phyloP scores from a whole-genome alignment of 2,329 filamentous ascomycete genomes.

The Colletotrichum viniferum region DNA sequence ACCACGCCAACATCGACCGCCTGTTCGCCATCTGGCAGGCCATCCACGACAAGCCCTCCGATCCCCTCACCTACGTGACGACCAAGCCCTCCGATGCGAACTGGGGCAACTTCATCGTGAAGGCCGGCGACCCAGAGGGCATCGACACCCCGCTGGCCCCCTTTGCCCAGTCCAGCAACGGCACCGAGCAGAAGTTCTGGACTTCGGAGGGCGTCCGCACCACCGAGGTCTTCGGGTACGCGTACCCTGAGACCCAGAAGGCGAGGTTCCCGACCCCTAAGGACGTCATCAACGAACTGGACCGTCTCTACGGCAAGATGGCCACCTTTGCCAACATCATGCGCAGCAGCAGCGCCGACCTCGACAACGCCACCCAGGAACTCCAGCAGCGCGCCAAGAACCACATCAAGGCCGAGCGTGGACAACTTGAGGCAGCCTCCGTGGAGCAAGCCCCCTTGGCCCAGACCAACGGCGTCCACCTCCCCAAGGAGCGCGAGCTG shows the following conservation, averaged over 20 bases:
- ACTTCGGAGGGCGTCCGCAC: slow-evolving; percentile 29
- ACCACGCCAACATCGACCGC: slow-evolving; percentile 17
- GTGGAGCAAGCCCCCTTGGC: neutral
- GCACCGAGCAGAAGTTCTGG: slow-evolving; percentile 27
- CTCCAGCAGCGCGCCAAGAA: neutral
- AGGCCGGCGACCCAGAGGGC: slow-evolving; percentile 24
- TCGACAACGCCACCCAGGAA: neutral
- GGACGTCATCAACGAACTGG: slow-evolving; percentile 23
- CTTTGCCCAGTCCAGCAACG: slow-evolving; percentile 24
- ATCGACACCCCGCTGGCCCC: slow-evolving; percentile 26
- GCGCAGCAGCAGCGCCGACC: neutral
- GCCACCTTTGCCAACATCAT: slow-evolving; percentile 15
- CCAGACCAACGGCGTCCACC: neutral
- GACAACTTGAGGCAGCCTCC: neutral
- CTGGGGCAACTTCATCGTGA: slow-evolving; percentile 33
- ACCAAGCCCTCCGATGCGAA: neutral
- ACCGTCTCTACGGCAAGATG: slow-evolving; percentile 6
- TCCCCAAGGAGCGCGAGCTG: neutral
- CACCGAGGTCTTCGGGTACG: slow-evolving; percentile 29
- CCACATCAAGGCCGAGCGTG: neutral
- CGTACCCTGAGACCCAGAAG: slow-evolving; percentile 30
- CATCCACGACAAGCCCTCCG: slow-evolving; percentile 1
- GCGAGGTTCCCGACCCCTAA: slow-evolving; percentile 22
- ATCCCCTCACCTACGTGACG: slow-evolving; percentile 12
- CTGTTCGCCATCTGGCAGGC: slow-evolving; percentile 19